Evolutionary conservation across 345 rosid genomes (phyloP), one percentile per base, ranked within the genome.

Genomic region (Nasturtium officinale): DNA sequence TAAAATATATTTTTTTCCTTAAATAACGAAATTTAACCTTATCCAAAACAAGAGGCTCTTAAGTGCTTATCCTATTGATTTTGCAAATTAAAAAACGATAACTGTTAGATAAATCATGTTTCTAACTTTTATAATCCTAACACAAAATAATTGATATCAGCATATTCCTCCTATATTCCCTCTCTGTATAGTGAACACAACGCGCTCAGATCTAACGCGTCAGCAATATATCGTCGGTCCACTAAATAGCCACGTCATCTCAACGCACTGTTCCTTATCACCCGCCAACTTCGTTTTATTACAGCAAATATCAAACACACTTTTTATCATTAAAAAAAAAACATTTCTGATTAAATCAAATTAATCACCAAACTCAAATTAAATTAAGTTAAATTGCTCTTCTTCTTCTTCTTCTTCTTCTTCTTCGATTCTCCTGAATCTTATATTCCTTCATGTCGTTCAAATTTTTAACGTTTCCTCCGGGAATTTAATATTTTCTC

Each of bases 231-330:
- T 15, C 13, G 67, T 74, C 67, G 67, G 68, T 74, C 61, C 59
- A 67, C 4, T 5, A 43, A 6, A 43, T 6, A 1, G 58, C 79
- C 79, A 76, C 75, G 74, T 75, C 74, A 68, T 68, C 64, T 15
- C 42, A 16, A 33, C 12, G 4, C 10, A 7, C 68, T 40, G 54
- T 59, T 23, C 16, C 63, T 35, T 29, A 67, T 60, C 68, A 18
- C 30, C 53, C 60, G 70, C 75, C 59, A 76, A 54, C 42, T 50
- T 43, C 63, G 32, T 75, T 52, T 52, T 56, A 16, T 9, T 61
- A 59, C 68, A 74, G 61, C 73, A 59, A 59, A 67, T 51, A 60
- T 37, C 61, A 65, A 0, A 38, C 3, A 33, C 3, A 50, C 2
- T 13, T 7, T 43, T n/a, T n/a, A n/a, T n/a, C n/a, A n/a, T n/a